Evolutionary conservation across 1,284 basidiomycete genomes (phyloP).

Genomic region (Ganoderma sinense): DNA sequence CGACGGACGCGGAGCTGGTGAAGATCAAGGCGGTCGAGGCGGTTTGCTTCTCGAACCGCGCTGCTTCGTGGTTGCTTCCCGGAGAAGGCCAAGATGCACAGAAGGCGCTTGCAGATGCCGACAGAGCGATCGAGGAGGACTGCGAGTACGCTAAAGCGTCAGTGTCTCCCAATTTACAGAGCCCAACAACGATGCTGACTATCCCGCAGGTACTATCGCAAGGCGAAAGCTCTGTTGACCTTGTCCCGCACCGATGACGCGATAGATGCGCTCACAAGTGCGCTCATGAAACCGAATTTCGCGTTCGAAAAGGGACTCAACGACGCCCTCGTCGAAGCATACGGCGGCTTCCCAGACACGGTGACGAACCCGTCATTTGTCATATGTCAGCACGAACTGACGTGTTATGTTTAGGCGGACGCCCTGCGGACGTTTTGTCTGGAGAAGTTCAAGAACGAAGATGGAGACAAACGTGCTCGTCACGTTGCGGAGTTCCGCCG

Average conservation of each 20-base stretch:
- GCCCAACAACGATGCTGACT: background rate
- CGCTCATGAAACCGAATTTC: constrained; percentile 24
- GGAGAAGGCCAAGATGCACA: constrained; percentile 28
- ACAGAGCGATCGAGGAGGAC: constrained; percentile 23
- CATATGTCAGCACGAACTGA: background rate
- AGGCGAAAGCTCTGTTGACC: constrained; percentile 33
- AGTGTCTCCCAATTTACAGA: constrained; percentile 1
- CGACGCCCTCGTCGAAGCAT: constrained; percentile 29
- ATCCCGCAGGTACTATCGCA: constrained; percentile 31
- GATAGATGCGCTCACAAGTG: constrained; percentile 25
- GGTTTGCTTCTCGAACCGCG: constrained; percentile 44
- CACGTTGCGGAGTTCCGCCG: constrained; percentile 22
- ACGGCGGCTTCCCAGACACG: constrained; percentile 27
- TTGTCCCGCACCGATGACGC: constrained; percentile 21
- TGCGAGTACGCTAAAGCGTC: constrained; percentile 33
- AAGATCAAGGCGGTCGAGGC: constrained; percentile 39
- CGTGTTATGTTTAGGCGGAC: constrained; percentile 10
- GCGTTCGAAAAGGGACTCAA: constrained; percentile 29
- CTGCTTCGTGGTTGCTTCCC: constrained; percentile 35
- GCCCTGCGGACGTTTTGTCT: constrained; percentile 22
- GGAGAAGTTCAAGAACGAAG: constrained; percentile 20
- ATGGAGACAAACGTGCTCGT: constrained; percentile 18
- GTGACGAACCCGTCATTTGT: constrained; percentile 9
- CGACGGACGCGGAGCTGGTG: constrained; percentile 36
- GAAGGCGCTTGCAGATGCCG: constrained; percentile 32